Percentiles rank a stretch among this genome's conserved stretches.
Conservation (phyloP, 2,329 filamentous ascomycete genomes). For the Cladosporium colombiae region DNA sequence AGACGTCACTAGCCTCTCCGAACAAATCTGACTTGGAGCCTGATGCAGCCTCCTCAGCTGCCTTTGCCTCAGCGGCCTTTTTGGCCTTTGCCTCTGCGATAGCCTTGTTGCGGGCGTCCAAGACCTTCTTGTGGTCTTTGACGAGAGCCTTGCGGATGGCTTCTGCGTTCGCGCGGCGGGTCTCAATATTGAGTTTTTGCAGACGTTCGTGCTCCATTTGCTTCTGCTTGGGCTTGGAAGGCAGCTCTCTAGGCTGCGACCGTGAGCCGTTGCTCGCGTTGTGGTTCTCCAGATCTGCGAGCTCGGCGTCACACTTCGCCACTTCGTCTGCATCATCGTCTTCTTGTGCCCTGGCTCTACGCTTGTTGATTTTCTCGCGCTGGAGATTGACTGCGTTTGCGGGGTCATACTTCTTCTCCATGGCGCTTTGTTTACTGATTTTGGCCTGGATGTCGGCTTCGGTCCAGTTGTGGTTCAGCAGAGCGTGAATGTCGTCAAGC, state of each 20-base stretch:
- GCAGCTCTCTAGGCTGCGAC: slow-evolving; percentile 43
- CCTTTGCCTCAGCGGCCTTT: slow-evolving; percentile 35
- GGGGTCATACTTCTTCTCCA: slow-evolving; percentile 56
- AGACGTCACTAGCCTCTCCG: slow-evolving; percentile 31
- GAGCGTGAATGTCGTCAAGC: slow-evolving; percentile 74
- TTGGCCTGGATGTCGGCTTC: slow-evolving; percentile 80
- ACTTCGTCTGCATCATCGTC: slow-evolving; percentile 62
- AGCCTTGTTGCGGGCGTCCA: slow-evolving; percentile 54
- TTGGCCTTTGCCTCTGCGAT: slow-evolving; percentile 51
- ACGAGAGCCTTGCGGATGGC: slow-evolving; percentile 88
- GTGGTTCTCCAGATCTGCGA: slow-evolving; percentile 58
- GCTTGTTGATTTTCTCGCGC: slow-evolving; percentile 65
- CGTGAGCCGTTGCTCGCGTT: slow-evolving; percentile 54
- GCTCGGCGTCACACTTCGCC: slow-evolving; percentile 51
- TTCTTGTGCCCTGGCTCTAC: slow-evolving; percentile 66
- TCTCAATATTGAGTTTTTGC: slow-evolving; percentile 78
- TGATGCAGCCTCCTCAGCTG: slow-evolving; percentile 48
- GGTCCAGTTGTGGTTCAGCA: slow-evolving; percentile 80
- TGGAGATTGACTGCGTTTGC: slow-evolving; percentile 65
- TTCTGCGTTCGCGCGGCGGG: slow-evolving; percentile 81
- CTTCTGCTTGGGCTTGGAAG: slow-evolving; percentile 45
- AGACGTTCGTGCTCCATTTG: slow-evolving; percentile 77
- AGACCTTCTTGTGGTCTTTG: slow-evolving; percentile 60
- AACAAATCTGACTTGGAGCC: slow-evolving; percentile 25
- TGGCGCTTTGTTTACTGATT: slow-evolving; percentile 67